phyloP scores from a whole-genome alignment of 345 rosid genomes.

The Heritiera fomes region DNA sequence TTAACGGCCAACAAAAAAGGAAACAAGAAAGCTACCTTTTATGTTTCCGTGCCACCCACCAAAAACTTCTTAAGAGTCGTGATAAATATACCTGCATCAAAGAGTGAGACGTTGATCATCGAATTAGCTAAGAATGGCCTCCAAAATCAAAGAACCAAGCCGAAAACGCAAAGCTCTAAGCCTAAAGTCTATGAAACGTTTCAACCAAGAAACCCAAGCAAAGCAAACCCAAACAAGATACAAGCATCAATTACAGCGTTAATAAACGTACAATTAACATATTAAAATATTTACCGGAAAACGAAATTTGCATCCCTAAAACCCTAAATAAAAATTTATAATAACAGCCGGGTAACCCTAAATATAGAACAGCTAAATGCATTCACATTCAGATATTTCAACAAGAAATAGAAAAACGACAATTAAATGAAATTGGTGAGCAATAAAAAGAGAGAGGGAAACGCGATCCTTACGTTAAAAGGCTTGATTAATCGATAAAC shows the following conservation, averaged over 20 bases:
- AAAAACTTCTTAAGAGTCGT: neutral
- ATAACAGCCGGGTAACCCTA: neutral
- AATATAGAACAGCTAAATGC: neutral
- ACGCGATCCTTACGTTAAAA: constrained; percentile 11
- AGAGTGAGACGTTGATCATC: neutral
- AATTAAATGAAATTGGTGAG: neutral
- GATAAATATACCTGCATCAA: neutral
- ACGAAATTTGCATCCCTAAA: neutral
- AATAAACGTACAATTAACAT: neutral
- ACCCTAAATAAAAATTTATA: neutral
- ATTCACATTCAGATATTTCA: neutral
- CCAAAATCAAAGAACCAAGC: neutral
- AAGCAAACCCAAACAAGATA: neutral
- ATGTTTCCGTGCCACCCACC: neutral
- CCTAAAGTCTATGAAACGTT: neutral
- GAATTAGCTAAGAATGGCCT: neutral
- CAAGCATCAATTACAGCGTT: neutral
- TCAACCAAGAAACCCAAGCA: neutral
- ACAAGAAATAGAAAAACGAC: neutral
- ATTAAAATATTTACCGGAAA: neutral
- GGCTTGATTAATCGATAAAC: neutral
- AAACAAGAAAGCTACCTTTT: constrained; percentile 3
- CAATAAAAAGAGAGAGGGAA: neutral
- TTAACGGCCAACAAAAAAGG: neutral
- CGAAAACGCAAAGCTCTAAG: neutral